Evolutionary conservation across 495 filamentous ascomycete genomes (phyloP).

Genomic region (Arthonia radiata): DNA sequence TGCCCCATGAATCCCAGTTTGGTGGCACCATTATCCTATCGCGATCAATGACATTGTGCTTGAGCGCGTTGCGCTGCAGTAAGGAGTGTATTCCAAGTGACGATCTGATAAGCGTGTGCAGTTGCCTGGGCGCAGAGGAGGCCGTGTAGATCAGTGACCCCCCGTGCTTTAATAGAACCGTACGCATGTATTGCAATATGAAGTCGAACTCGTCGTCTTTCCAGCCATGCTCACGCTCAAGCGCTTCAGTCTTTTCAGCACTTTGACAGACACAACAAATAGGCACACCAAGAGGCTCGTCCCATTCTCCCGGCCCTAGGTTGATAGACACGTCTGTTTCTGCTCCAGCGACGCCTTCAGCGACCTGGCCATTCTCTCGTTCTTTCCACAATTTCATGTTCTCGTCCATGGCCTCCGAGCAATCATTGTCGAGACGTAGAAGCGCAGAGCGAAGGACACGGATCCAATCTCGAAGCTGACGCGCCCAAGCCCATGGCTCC

Average conservation of each 20-base stretch:
- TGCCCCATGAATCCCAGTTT: conserved; percentile 98
- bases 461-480: conserved; percentile 72
- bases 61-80: conserved; percentile 55
- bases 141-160: conserved; percentile 25
- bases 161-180: conserved; percentile 49
- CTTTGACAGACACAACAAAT: conserved; percentile 86
- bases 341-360: conserved; percentile 21
- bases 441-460: conserved; percentile 53
- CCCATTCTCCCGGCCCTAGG: conserved; percentile 78
- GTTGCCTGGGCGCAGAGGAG: conserved; percentile 47
- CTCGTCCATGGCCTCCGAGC: conserved; percentile 62
- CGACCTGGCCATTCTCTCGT: conserved; percentile 24
- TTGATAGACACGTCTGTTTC: conserved; percentile 46
- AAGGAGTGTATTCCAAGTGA: conserved; percentile 77
- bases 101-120: conserved; percentile 67
- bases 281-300: conserved; percentile 69
- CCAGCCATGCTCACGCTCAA: conserved; percentile 75
- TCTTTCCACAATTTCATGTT: conserved; percentile 41
- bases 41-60: conserved; percentile 86
- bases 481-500: conserved; percentile 76
- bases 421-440: conserved; percentile 45
- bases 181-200: conserved; percentile 67
- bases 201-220: conserved; percentile 87
- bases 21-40: conserved; percentile 85
- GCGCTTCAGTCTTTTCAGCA: conserved; percentile 65